phyloP scores from a whole-genome alignment of 140 eudicot genomes.

The Ambrosia hybrid region DNA sequence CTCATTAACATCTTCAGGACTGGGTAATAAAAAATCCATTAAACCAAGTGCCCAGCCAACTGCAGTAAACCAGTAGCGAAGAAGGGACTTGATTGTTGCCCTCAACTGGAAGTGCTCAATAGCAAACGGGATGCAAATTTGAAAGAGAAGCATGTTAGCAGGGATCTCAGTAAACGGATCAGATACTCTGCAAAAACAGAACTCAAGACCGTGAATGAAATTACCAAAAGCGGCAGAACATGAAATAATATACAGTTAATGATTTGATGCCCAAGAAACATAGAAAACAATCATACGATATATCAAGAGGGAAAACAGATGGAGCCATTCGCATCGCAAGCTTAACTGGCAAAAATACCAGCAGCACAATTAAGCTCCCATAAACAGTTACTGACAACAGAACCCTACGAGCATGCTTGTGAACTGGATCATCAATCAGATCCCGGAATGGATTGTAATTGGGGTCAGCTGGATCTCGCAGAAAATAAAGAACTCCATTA shows the following conservation, averaged over 20 bases:
- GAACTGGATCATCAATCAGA: conserved; percentile 96
- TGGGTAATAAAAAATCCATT: conserved; percentile 69
- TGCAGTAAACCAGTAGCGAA: conserved; percentile 88
- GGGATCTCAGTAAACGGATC: conserved; percentile 98
- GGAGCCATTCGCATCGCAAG: conserved; percentile 97
- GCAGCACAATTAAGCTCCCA: conserved; percentile 94
- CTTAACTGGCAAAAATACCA: conserved; percentile 88
- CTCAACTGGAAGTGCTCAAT: conserved; percentile 85
- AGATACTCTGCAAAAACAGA: conserved; percentile 69
- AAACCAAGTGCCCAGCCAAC: conserved; percentile 96
- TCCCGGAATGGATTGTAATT: conserved; percentile 96
- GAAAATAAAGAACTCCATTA: conserved; percentile 89
- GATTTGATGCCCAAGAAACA: background rate
- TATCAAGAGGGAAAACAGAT: conserved; percentile 82
- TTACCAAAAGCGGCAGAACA: background rate
- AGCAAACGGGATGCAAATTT: conserved; percentile 97
- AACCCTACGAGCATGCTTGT: conserved; percentile 98
- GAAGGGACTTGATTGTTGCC: conserved; percentile 78
- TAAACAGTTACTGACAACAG: conserved; percentile 88
- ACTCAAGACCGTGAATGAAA: background rate
- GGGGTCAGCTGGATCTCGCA: conserved; percentile 98
- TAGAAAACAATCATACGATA: conserved; percentile 60
- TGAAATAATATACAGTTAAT: background rate
- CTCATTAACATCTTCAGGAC: conserved; percentile 64
- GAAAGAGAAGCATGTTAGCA: conserved; percentile 94